Base-by-base conservation (phyloP, 1,284 basidiomycete species). In the Irpex sp. region DNA sequence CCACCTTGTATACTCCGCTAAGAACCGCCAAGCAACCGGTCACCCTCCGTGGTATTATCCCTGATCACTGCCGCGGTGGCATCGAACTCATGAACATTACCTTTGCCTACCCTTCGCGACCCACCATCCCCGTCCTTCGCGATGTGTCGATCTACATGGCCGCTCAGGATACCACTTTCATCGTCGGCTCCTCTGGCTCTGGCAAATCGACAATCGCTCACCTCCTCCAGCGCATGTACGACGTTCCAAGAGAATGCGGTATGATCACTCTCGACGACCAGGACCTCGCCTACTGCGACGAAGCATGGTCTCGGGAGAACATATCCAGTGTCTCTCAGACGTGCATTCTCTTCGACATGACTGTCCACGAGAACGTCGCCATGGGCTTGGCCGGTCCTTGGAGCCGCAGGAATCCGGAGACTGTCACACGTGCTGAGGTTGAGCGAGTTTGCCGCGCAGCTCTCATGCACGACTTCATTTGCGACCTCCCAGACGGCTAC, bases 151-250 rank as follows among this genome's bases (percentile, higher is more conserved):
- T 94, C 66, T 93, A 85, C 81, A 84, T 99, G 57, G 92, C 95
- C 1, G 85, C 93, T 0, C 80, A 85, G 47, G 96, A 98, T 75
- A 93, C 84, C 19, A 97, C 96, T 0, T 98, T 95, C 77, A 89
- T 98, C 69, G 93, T 98, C 61, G 97, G 96, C 57, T 87, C 89
- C 1, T 94, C 92, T 1, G 96, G 96, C 2, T 92, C 89, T 1
- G 96, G 96, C 48, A 98, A 99, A 78, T 92, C 89, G n/a, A 98
- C 95, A 0, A 82, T 98, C 64, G 93, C 92, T 0, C 86, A 90
- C 63, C 83, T 97, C 1, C 82, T 98, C 0, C 81, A 96, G 21
- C 83, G 92, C 7, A 80, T 97, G 74, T 98, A 98, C 79, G 74
- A 80, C 1, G 83, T 88, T 0, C 76, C 80, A 51, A 9, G 21